These are phyloP conservation scores for Penicillium ucsense DNA, from an alignment of 495 filamentous ascomycete species.

Conservation along the genomic window DNA sequence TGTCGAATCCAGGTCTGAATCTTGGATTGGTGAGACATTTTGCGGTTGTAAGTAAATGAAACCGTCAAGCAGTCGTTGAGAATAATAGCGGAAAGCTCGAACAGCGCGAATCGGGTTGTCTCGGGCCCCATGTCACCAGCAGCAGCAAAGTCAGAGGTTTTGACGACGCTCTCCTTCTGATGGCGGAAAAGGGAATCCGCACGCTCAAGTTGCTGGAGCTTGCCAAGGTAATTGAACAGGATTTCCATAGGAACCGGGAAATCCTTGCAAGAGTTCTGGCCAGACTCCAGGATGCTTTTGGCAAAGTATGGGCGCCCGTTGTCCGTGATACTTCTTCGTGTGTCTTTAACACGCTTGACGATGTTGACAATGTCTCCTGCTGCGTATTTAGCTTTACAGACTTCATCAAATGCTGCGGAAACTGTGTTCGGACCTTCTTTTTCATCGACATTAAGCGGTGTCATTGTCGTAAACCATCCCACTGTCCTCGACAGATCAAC, in stretches of 20 bases:
- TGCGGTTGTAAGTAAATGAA: constrained; percentile 51
- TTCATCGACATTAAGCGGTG: constrained; percentile 28
- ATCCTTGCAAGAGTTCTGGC: constrained; percentile 27
- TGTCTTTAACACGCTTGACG: constrained; percentile 40
- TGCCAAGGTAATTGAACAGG: constrained; percentile 58
- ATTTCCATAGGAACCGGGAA: constrained; percentile 55
- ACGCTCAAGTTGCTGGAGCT: constrained; percentile 49
- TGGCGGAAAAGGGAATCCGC: constrained; percentile 50
- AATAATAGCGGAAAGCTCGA: constrained; percentile 53
- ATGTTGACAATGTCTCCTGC: constrained; percentile 21
- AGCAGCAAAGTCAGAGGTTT: constrained; percentile 31
- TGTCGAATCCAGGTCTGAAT: constrained; percentile 52
- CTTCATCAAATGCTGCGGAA: neutral
- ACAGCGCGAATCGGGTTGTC: constrained; percentile 47
- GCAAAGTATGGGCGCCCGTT: constrained; percentile 41
- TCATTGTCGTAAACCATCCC: constrained; percentile 54
- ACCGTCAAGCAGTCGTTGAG: constrained; percentile 50
- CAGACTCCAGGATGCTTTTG: constrained; percentile 37
- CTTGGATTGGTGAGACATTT: constrained; percentile 45
- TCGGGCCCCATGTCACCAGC: constrained; percentile 37
- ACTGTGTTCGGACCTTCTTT: constrained; percentile 19
- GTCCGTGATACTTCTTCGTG: constrained; percentile 25
- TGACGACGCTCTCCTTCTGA: constrained; percentile 38
- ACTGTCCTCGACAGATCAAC: constrained; percentile 48
- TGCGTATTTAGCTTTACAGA: too few species aligned